Conservation (phyloP, 495 filamentous ascomycete species). For the Aspergillus incahuasiensis region DNA sequence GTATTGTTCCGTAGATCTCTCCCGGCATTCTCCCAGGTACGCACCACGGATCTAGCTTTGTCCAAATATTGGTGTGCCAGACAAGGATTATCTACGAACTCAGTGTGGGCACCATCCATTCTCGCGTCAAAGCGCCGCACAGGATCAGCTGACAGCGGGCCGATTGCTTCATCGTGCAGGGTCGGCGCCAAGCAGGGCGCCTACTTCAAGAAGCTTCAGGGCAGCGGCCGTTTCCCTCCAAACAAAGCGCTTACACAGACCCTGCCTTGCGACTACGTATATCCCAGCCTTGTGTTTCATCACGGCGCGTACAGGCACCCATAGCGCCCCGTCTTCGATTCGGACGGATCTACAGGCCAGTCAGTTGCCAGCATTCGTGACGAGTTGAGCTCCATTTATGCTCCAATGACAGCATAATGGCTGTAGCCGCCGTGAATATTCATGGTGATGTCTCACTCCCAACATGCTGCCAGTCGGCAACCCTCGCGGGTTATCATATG, state of each 20-base stretch:
- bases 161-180: conserved; percentile 17
- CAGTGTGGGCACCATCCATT: not conserved
- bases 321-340: conserved; percentile 27
- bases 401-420: conserved; percentile 16
- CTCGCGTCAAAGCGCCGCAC: conserved; percentile 1
- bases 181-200: conserved; percentile 33
- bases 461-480: not conserved
- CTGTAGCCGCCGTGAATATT: conserved; percentile 8
- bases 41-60: too few relatives aligned
- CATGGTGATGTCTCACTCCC: conserved; percentile 10
- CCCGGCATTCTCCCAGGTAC: not conserved
- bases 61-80: not conserved
- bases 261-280: conserved; percentile 1
- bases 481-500: not conserved
- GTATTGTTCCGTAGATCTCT: not conserved
- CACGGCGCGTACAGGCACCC: conserved; percentile 30
- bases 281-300: conserved; percentile 33
- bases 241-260: conserved; percentile 20
- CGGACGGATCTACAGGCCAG: not conserved
- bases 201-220: conserved; percentile 20
- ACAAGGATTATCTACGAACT: not conserved
- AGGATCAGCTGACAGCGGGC: conserved; percentile 20
- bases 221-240: conserved; percentile 16
- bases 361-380: conserved; percentile 13
- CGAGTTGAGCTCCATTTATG: conserved; percentile 12